phyloP scores from a whole-genome alignment of 2,329 filamentous ascomycete species.

The Xylaria hypoxylon region DNA sequence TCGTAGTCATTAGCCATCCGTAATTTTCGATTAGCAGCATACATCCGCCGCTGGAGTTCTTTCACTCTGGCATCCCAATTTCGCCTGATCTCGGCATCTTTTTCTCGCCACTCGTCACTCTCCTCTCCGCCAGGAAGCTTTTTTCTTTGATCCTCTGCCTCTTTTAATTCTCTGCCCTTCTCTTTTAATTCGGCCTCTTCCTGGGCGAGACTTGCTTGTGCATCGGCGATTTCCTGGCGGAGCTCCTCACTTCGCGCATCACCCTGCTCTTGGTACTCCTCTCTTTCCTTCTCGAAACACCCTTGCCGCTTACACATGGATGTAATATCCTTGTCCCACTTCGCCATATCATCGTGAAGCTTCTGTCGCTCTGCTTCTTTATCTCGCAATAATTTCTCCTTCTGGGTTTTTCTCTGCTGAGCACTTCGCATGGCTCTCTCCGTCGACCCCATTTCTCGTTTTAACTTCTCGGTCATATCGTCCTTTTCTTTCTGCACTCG shows the following conservation, averaged over 20 bases:
- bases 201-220: conserved; percentile 72
- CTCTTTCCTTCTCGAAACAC: conserved; percentile 65
- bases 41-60: conserved; percentile 63
- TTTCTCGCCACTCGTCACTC: conserved; percentile 67
- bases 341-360: conserved; percentile 74
- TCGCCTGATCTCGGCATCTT: conserved; percentile 63
- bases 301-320: conserved; percentile 69
- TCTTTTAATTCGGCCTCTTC: conserved; percentile 80
- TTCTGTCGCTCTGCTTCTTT: conserved; percentile 76
- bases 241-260: conserved; percentile 65
- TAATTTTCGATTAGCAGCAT: conserved; percentile 60
- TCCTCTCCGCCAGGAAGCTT: conserved; percentile 71
- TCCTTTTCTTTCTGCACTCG: conserved; percentile 89
- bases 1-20: conserved; percentile 62
- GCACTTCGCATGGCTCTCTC: conserved; percentile 85
- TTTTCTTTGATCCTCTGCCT: conserved; percentile 77
- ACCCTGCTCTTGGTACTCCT: conserved; percentile 62
- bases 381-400: conserved; percentile 77
- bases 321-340: conserved; percentile 73
- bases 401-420: conserved; percentile 81
- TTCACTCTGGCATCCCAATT: conserved; percentile 67
- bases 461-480: conserved; percentile 85
- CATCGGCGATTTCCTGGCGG: conserved; percentile 65
- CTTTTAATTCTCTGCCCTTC: conserved; percentile 77
- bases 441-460: conserved; percentile 81